Evolutionary conservation across 306 rosid species (phyloP).

Genomic region (Vicia sativa): DNA sequence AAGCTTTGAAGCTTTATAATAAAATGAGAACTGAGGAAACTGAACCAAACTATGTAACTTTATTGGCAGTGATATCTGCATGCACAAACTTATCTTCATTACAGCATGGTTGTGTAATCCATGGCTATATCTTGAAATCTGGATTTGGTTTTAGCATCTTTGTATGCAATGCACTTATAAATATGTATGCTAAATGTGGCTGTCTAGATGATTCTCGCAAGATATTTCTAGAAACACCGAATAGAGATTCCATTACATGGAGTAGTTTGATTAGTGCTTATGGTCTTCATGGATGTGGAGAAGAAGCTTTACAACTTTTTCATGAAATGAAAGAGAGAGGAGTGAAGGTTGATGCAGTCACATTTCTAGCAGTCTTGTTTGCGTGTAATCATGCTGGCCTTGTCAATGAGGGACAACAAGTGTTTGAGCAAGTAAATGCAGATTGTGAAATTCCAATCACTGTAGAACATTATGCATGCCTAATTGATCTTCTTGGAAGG

Average conservation of each 20-base stretch:
- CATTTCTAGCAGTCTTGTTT: conserved; percentile 58
- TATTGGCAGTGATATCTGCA: conserved; percentile 60
- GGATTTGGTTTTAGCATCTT: conserved; percentile 48
- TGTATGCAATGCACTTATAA: conserved; percentile 61
- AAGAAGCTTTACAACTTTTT: conserved; percentile 55
- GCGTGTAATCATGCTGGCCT: conserved; percentile 78
- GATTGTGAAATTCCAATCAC: conserved; percentile 42
- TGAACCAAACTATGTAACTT: conserved; percentile 63
- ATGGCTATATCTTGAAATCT: conserved; percentile 53
- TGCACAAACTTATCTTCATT: conserved; percentile 54
- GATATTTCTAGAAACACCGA: conserved; percentile 56
- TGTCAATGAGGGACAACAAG: conserved; percentile 53
- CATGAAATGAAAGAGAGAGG: conserved; percentile 60
- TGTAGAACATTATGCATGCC: conserved; percentile 65
- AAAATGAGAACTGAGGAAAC: conserved; percentile 54
- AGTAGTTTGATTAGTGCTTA: conserved; percentile 56
- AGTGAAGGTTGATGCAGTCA: conserved; percentile 51
- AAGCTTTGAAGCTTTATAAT: conserved; percentile 56
- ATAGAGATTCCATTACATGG: conserved; percentile 63
- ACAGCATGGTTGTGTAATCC: conserved; percentile 49
- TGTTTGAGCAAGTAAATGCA: conserved; percentile 45
- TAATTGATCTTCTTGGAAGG: conserved; percentile 65
- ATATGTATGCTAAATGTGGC: conserved; percentile 79
- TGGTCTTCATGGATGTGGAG: conserved; percentile 68
- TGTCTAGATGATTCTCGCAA: conserved; percentile 45